Conservation (phyloP, 2,329 filamentous ascomycete genomes). For the Emydomyces testavorans region DNA sequence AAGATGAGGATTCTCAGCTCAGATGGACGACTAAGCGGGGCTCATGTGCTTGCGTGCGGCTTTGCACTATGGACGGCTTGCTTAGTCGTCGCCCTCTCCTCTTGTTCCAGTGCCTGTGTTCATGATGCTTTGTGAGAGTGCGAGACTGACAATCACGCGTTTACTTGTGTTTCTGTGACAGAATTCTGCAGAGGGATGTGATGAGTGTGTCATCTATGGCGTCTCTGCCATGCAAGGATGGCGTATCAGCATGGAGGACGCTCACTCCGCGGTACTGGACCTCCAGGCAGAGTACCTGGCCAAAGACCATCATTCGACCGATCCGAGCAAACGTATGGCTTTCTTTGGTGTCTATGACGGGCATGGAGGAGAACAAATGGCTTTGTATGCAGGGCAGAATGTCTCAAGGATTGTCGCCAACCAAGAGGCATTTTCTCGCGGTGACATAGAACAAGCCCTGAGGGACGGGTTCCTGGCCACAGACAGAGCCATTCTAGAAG, state of each 20-base stretch:
- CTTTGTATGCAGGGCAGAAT: slow-evolving; percentile 80
- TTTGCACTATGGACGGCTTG: slow-evolving; percentile 6
- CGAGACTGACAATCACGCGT: slow-evolving; percentile 20
- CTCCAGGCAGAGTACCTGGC: slow-evolving; percentile 52
- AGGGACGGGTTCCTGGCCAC: slow-evolving; percentile 97
- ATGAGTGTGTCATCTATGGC: slow-evolving; percentile 86
- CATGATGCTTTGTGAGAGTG: slow-evolving; percentile 5
- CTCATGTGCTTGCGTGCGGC: not conserved
- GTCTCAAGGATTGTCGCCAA: slow-evolving; percentile 90
- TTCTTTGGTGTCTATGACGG: slow-evolving; percentile 99
- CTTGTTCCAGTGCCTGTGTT: slow-evolving; percentile 11
- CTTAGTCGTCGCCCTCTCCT: slow-evolving; percentile 8
- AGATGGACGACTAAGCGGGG: slow-evolving; percentile 6
- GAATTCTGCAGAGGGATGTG: slow-evolving; percentile 68
- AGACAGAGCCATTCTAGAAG: slow-evolving; percentile 87
- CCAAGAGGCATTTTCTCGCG: slow-evolving; percentile 83
- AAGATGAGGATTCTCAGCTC: not conserved
- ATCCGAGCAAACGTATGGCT: slow-evolving; percentile 62
- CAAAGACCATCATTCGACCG: slow-evolving; percentile 42
- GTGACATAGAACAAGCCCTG: slow-evolving; percentile 86
- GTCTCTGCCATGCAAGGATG: slow-evolving; percentile 99
- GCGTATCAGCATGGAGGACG: slow-evolving; percentile 99
- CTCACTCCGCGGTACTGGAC: slow-evolving; percentile 81
- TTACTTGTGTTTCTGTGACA: not conserved
- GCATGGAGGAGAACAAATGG: slow-evolving; percentile 93